These are phyloP conservation scores for Ceratocystis diversiconidia DNA, from an alignment of 2,329 filamentous ascomycete species.

Conservation along the genomic window DNA sequence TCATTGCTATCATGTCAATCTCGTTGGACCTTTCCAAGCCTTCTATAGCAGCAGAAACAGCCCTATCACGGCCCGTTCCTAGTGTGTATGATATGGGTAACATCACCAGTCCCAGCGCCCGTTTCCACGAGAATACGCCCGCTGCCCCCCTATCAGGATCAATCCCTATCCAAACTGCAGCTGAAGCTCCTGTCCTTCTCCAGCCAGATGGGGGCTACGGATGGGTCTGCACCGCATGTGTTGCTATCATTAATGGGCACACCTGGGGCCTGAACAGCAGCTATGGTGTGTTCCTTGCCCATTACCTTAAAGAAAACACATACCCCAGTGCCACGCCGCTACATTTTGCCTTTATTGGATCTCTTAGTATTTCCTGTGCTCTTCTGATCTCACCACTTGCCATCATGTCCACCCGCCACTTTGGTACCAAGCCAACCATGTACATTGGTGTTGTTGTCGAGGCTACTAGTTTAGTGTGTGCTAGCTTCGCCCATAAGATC, in stretches of 20 bases:
- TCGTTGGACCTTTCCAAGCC: not conserved
- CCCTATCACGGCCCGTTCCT: not conserved
- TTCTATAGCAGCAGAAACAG: not conserved
- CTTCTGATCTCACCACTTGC: constrained; percentile 55
- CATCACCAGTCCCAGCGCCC: not conserved
- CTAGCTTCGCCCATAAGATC: constrained; percentile 52
- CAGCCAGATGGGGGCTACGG: constrained; percentile 48
- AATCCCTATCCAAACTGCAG: not conserved
- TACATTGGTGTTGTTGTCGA: constrained; percentile 51
- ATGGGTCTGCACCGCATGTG: constrained; percentile 30
- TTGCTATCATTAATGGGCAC: constrained; percentile 46
- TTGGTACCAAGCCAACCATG: constrained; percentile 50
- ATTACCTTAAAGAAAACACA: constrained; percentile 41
- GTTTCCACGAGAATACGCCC: not conserved
- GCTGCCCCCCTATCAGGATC: not conserved
- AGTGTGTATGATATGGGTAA: not conserved
- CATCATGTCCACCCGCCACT: constrained; percentile 44
- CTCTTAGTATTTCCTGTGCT: constrained; percentile 30
- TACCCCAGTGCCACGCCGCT: constrained; percentile 51
- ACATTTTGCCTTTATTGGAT: constrained; percentile 63
- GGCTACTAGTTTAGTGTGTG: constrained; percentile 49
- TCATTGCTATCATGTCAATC: not conserved
- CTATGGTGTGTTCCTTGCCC: constrained; percentile 39
- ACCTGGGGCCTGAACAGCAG: constrained; percentile 57
- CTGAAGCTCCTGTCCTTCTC: not conserved